These are phyloP conservation scores for Leishmania lainsoni DNA, from an alignment of 208 protist genomes.

Conservation along the genomic window DNA sequence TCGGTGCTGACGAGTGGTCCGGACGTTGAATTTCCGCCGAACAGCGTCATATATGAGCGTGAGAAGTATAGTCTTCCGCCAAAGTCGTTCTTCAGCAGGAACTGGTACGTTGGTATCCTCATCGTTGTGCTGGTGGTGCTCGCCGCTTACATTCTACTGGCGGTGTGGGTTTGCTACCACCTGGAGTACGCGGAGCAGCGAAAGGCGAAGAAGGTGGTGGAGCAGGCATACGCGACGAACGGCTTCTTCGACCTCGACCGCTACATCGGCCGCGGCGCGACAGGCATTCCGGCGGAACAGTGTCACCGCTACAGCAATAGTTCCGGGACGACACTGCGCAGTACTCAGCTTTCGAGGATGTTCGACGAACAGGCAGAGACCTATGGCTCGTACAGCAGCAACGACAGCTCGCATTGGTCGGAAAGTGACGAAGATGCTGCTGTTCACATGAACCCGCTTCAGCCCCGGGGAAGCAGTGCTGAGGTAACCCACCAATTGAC, in stretches of 20 bases:
- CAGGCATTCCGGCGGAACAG: neutral
- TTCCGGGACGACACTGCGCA: neutral
- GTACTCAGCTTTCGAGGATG: neutral
- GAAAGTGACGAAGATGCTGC: slow-evolving; percentile 3
- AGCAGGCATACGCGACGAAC: slow-evolving; percentile 25
- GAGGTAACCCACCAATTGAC: neutral
- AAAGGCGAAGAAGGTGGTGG: slow-evolving; percentile 39
- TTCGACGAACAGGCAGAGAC: neutral
- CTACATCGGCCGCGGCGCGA: neutral
- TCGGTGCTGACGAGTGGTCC: neutral
- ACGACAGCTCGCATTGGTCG: slow-evolving; percentile 1
- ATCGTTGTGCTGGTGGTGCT: slow-evolving; percentile 30
- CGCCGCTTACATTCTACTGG: slow-evolving; percentile 27
- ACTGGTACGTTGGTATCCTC: slow-evolving; percentile 50
- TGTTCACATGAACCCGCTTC: slow-evolving; percentile 24
- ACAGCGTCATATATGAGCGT: slow-evolving; percentile 25
- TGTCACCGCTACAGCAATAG: neutral
- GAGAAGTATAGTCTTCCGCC: neutral
- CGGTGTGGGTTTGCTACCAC: slow-evolving; percentile 34
- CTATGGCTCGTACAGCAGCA: slow-evolving; percentile 5
- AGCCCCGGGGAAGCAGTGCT: neutral
- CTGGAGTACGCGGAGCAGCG: slow-evolving; percentile 37
- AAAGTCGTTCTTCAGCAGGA: slow-evolving; percentile 23
- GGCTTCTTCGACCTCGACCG: slow-evolving; percentile 33
- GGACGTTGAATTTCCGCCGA: slow-evolving; percentile 11